Conservation (phyloP, 805 yeast genomes). For the Nakazawaea wickerhamii region DNA sequence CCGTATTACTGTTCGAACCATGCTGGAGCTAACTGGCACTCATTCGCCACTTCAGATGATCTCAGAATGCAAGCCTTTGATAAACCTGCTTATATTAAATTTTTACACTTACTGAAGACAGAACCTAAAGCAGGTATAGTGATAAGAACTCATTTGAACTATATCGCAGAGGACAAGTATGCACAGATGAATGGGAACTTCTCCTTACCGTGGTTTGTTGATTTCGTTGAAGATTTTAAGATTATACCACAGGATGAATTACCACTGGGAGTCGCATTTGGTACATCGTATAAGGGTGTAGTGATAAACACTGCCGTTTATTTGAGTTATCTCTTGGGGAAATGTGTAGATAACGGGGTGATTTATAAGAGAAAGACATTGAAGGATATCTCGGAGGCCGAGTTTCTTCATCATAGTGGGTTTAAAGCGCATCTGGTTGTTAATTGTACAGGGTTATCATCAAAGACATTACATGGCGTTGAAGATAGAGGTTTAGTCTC, state of each 20-base stretch:
- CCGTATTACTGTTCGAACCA: conserved; percentile 51
- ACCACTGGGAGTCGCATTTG: conserved; percentile 30
- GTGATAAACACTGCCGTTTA: conserved; percentile 57
- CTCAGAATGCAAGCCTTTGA: conserved; percentile 34
- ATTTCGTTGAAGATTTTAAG: conserved; percentile 35
- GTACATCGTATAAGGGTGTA: conserved; percentile 46
- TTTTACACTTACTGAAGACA: conserved; percentile 37
- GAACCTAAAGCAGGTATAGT: conserved; percentile 48
- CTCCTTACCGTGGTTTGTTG: conserved; percentile 44
- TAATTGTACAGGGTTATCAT: conserved; percentile 53
- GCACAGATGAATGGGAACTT: conserved; percentile 12
- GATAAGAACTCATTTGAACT: conserved; percentile 17
- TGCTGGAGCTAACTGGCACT: conserved; percentile 72
- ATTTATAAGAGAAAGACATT: conserved; percentile 37
- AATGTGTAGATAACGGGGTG: conserved; percentile 43
- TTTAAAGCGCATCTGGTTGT: conserved; percentile 43
- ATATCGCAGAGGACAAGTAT: conserved; percentile 18
- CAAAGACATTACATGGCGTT: conserved; percentile 39
- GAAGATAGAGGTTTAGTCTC: conserved; percentile 41
- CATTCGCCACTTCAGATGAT: conserved; percentile 45
- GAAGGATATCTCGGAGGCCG: conserved; percentile 44
- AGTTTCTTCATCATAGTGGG: conserved; percentile 32
- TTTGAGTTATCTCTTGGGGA: conserved; percentile 44
- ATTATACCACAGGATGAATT: conserved; percentile 31
- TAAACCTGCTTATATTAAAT: conserved; percentile 40